A percentile compares a stretch with the other conserved stretches of the same genome.
phyloP scores from a whole-genome alignment of 2,329 filamentous ascomycete species.

The Leptographium flavum region DNA sequence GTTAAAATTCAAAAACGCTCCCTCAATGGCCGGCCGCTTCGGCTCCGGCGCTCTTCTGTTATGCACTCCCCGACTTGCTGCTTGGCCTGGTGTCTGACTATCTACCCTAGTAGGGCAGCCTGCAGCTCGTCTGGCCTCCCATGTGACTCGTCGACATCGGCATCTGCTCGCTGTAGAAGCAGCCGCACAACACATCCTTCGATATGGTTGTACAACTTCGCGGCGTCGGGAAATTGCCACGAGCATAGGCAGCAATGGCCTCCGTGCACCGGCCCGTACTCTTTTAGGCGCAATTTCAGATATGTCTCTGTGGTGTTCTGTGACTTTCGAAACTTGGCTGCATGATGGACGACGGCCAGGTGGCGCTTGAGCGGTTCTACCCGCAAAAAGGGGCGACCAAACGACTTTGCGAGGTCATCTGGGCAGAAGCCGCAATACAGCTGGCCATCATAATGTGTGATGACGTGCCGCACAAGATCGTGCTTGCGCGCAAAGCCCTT shows the following conservation, averaged over 20 bases:
- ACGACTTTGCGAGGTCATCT: constrained; percentile 1
- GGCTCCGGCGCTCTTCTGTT: not conserved
- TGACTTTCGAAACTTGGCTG: constrained; percentile 3
- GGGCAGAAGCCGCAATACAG: constrained; percentile 8
- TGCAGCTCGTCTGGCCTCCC: not conserved
- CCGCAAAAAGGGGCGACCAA: constrained; percentile 1
- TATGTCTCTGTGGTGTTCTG: constrained; percentile 4
- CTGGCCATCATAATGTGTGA: constrained; percentile 6
- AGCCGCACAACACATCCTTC: constrained; percentile 3
- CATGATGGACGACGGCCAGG: constrained; percentile 4
- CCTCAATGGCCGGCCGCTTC: no score
- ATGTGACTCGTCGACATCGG: not conserved
- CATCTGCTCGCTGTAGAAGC: not conserved
- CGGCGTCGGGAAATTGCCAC: not conserved
- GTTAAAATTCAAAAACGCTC: no score
- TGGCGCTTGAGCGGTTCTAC: constrained; percentile 7
- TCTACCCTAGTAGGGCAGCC: not conserved
- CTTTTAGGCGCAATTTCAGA: not conserved
- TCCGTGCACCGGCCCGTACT: not conserved
- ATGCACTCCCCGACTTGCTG: not conserved
- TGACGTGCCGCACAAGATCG: constrained; percentile 6
- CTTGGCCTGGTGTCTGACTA: not conserved
- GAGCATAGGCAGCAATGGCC: constrained; percentile 4
- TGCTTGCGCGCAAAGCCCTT: constrained; percentile 4
- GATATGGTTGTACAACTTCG: constrained; percentile 5